These are phyloP conservation scores for Trifolium fragiferum DNA, from an alignment of 306 rosid species.

Conservation along the genomic window DNA sequence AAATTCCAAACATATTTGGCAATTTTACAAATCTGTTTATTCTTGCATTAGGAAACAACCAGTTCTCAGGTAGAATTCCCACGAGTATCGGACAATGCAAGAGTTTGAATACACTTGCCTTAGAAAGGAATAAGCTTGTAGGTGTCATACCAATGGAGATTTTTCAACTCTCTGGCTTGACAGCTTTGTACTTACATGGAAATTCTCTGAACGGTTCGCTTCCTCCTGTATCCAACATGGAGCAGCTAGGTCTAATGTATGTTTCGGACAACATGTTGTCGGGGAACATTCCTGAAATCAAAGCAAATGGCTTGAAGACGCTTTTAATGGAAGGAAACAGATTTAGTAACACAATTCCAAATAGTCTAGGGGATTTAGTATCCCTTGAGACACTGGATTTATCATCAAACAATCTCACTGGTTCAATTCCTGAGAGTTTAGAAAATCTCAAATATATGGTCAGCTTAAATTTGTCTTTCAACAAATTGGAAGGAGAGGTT, in stretches of 20 bases:
- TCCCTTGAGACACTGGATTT: slow-evolving; percentile 48
- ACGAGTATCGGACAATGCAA: slow-evolving; percentile 43
- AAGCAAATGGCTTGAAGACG: neutral
- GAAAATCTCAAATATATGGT: slow-evolving; percentile 37
- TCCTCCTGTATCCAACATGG: slow-evolving; percentile 41
- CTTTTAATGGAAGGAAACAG: slow-evolving; percentile 47
- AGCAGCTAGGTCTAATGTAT: slow-evolving; percentile 33
- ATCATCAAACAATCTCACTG: slow-evolving; percentile 53
- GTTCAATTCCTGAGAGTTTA: slow-evolving; percentile 45
- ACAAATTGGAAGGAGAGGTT: slow-evolving; percentile 53
- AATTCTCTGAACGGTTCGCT: slow-evolving; percentile 47
- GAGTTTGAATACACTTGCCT: neutral
- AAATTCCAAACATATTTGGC: slow-evolving; percentile 54
- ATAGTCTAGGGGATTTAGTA: slow-evolving; percentile 32
- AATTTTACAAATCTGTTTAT: slow-evolving; percentile 34
- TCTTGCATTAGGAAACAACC: slow-evolving; percentile 36
- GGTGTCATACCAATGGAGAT: slow-evolving; percentile 50
- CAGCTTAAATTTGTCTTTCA: slow-evolving; percentile 51
- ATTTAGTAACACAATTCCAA: slow-evolving; percentile 47
- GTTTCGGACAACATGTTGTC: slow-evolving; percentile 44
- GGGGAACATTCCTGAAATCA: slow-evolving; percentile 40
- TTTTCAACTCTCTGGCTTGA: slow-evolving; percentile 43
- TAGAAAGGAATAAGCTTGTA: slow-evolving; percentile 39
- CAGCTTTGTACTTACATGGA: neutral
- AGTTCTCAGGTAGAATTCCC: slow-evolving; percentile 43